Percentiles rank a stretch among this genome's conserved stretches.
Conservation (phyloP, 108 stramenopile genomes). For the Fistulifera pelliculosa region DNA sequence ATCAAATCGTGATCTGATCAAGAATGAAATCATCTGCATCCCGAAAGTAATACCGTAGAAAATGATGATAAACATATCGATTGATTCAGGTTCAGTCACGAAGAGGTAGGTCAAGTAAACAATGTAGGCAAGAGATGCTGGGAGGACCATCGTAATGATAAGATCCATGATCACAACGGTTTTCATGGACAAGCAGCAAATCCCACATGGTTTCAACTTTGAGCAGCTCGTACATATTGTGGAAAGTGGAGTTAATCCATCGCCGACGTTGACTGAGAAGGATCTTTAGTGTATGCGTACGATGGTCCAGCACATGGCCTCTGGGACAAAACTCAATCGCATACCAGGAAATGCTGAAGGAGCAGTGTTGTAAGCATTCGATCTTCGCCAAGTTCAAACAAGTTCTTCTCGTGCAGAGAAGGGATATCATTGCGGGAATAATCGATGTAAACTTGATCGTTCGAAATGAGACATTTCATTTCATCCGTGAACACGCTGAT, state of each 20-base stretch:
- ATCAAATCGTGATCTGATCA: constrained; percentile 35
- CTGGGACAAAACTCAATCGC: constrained; percentile 39
- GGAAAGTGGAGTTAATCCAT: constrained; percentile 56
- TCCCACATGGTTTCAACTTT: constrained; percentile 54
- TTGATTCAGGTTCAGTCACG: background rate
- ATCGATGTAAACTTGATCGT: constrained; percentile 30
- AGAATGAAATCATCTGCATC: background rate
- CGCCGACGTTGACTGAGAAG: constrained; percentile 47
- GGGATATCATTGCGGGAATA: constrained; percentile 46
- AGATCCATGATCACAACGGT: constrained; percentile 38
- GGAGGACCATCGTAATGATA: constrained; percentile 46
- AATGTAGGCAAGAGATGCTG: constrained; percentile 36
- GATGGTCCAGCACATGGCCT: constrained; percentile 52
- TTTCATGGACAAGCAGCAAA: constrained; percentile 58
- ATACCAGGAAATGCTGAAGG: constrained; percentile 41
- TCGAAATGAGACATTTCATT: constrained; percentile 23
- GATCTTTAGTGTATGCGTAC: constrained; percentile 39
- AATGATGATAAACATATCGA: constrained; percentile 26
- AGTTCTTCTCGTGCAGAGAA: constrained; percentile 46
- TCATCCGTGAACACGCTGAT: constrained; percentile 1
- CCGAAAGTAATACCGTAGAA: constrained; percentile 37
- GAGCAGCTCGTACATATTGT: constrained; percentile 56
- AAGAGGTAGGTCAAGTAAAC: constrained; percentile 7
- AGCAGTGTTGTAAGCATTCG: constrained; percentile 61
- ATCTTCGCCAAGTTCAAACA: constrained; percentile 52